These are phyloP conservation scores for Talaromyces proteolyticus DNA, from an alignment of 495 filamentous ascomycete species.

Conservation along the genomic window DNA sequence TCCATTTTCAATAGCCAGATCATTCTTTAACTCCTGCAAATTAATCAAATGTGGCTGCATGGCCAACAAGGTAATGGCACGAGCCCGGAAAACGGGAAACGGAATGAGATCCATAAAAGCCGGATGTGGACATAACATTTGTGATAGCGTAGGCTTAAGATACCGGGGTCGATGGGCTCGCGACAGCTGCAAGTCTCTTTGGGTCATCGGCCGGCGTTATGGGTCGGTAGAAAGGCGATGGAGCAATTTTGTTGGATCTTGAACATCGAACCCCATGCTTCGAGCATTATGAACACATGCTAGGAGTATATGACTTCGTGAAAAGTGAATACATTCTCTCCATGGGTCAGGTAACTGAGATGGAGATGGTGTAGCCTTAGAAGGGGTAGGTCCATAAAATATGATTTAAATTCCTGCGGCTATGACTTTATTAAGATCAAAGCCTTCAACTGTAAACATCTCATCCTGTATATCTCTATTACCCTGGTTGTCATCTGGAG, in stretches of 20 bases:
- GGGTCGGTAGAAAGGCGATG: slow-evolving; percentile 32
- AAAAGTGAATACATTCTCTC: background rate
- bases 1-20: slow-evolving; percentile 26
- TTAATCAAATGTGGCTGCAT: slow-evolving; percentile 24
- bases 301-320: slow-evolving; percentile 5
- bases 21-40: slow-evolving; percentile 31
- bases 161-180: slow-evolving; percentile 23
- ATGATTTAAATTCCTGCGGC: background rate
- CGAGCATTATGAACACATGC: slow-evolving; percentile 32
- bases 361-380: background rate
- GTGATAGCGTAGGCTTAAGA: slow-evolving; percentile 35
- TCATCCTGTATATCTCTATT: background rate
- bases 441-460: background rate
- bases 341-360: background rate
- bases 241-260: slow-evolving; percentile 14
- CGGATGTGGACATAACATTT: slow-evolving; percentile 38
- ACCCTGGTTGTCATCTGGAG: background rate
- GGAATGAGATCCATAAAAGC: slow-evolving; percentile 37
- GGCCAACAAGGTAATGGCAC: slow-evolving; percentile 30
- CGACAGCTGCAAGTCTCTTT: slow-evolving; percentile 9
- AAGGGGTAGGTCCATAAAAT: background rate
- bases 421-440: background rate
- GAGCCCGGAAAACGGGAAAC: slow-evolving; percentile 26
- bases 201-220: slow-evolving; percentile 17
- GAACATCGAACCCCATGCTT: slow-evolving; percentile 21